These are phyloP conservation scores for Ophiostoma angusticollis DNA, from an alignment of 2,329 filamentous ascomycete genomes.

Conservation along the genomic window DNA sequence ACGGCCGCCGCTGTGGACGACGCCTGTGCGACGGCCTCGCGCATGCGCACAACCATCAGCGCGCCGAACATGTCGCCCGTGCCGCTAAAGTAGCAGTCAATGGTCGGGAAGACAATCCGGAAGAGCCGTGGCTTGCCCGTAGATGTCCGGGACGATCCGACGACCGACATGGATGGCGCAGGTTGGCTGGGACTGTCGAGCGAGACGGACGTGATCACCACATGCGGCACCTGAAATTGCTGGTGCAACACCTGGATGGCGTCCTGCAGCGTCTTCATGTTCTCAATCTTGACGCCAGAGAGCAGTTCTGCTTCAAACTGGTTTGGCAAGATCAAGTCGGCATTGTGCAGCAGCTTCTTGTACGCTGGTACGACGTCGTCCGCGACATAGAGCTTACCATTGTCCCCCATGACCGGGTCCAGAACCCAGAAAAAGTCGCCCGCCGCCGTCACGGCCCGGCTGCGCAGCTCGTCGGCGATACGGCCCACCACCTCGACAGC, in stretches of 20 bases:
- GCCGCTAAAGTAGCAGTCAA: conserved; percentile 90
- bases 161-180: conserved; percentile 48
- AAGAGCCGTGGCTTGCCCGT: conserved; percentile 65
- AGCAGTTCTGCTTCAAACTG: conserved; percentile 92
- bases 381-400: conserved; percentile 80
- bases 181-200: conserved; percentile 42
- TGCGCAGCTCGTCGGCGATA: conserved; percentile 70
- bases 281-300: conserved; percentile 70
- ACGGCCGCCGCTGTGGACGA: conserved; percentile 31
- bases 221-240: conserved; percentile 65
- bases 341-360: conserved; percentile 62
- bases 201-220: conserved; percentile 84
- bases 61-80: conserved; percentile 99
- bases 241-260: conserved; percentile 70
- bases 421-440: conserved; percentile 93
- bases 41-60: conserved; percentile 72
- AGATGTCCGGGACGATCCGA: conserved; percentile 61
- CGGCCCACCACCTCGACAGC: conserved; percentile 72
- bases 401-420: conserved; percentile 97
- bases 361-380: conserved; percentile 88
- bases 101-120: conserved; percentile 70
- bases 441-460: conserved; percentile 48
- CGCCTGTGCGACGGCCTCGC: conserved; percentile 74
- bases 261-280: conserved; percentile 56
- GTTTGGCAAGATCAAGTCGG: conserved; percentile 88